Conservation (phyloP, 2,329 filamentous ascomycete species). For the Talaromyces marneffei region DNA sequence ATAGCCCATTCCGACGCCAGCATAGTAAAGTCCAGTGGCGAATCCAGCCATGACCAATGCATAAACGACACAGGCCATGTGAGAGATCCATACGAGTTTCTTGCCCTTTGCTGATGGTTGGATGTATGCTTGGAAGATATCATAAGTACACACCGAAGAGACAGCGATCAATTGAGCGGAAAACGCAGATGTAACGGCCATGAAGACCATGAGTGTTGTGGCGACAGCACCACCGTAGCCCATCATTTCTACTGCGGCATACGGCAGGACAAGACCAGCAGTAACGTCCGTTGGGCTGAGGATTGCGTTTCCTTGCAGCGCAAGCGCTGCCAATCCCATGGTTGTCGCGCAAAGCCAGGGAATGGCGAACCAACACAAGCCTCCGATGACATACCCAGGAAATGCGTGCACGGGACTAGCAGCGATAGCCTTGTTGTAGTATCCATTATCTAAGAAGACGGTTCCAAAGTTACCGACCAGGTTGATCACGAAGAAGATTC, state of each 20-base stretch:
- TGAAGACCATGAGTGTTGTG: conserved; percentile 76
- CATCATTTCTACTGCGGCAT: conserved; percentile 75
- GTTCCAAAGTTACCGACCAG: conserved; percentile 78
- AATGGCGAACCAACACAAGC: conserved; percentile 86
- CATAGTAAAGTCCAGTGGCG: conserved; percentile 67
- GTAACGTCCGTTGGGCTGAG: conserved; percentile 70
- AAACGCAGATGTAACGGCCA: conserved; percentile 81
- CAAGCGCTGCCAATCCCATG: conserved; percentile 75
- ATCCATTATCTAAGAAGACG: conserved; percentile 78
- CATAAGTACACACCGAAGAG: conserved; percentile 81
- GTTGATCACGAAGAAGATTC: conserved; percentile 88
- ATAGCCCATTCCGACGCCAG: conserved; percentile 79
- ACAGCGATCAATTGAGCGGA: conserved; percentile 82
- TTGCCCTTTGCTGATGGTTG: conserved; percentile 70
- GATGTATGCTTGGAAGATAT: conserved; percentile 82
- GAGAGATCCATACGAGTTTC: conserved; percentile 72
- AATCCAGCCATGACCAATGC: conserved; percentile 72
- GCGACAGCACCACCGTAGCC: conserved; percentile 75
- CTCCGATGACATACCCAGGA: conserved; percentile 81
- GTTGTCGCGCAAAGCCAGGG: conserved; percentile 86
- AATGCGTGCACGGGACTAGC: conserved; percentile 79
- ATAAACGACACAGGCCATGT: conserved; percentile 67
- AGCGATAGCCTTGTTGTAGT: conserved; percentile 92
- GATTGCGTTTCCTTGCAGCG: conserved; percentile 68
- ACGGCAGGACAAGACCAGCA: conserved; percentile 77